Base-by-base conservation (phyloP, 768 basidiomycete genomes). In the Auricularia auricula-judae region DNA sequence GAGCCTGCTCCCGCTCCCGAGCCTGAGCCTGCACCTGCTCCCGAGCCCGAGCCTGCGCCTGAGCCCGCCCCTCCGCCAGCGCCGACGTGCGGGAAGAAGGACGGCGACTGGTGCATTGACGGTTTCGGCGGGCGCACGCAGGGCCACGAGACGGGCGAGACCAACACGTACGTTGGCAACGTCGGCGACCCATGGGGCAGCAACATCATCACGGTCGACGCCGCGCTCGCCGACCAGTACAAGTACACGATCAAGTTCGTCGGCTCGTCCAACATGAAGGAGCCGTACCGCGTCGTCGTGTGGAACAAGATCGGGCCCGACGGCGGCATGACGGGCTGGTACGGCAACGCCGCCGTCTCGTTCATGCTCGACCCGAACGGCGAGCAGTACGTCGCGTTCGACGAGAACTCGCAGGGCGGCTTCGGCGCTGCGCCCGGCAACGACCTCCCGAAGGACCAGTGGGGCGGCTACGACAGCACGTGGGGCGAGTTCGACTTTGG, bases 231-330 rank as follows among this genome's bases (percentile, higher is more conserved):
- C 8, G 56, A 59, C 56, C 56, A 59, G 56, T 59, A 59, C 56
- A 59, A 59, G 56, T 59, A 59, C 56, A 59, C 56, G 16, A 35
- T 59, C 56, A 59, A 59, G 56, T 59, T 59, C 34, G 56, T 59
- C 56, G 56, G 56, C 56, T 59, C 56, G 56, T 29, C 18, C 16
- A 14, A 59, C 56, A 59, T 59, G 56, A 35, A 14, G 29, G 56
- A 35, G 14, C 29, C 23, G 29, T 59, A 59, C 56, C 14, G 23
- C 16, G 56, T 59, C 56, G 56, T 59, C 56, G 29, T 59, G 7
- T 59, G 56, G 56, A 59, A 59, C 56, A 59, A 59, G 56, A 59
- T 59, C 56, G 56, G 56, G 29, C 56, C 56, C 14, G 56, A 59
- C 29, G 29, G 34, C 29, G 16, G 23, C 11, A 59, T 59, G 56